Evolutionary conservation across 208 protist species (phyloP).

Genomic region (Wallacemonas sp.): DNA sequence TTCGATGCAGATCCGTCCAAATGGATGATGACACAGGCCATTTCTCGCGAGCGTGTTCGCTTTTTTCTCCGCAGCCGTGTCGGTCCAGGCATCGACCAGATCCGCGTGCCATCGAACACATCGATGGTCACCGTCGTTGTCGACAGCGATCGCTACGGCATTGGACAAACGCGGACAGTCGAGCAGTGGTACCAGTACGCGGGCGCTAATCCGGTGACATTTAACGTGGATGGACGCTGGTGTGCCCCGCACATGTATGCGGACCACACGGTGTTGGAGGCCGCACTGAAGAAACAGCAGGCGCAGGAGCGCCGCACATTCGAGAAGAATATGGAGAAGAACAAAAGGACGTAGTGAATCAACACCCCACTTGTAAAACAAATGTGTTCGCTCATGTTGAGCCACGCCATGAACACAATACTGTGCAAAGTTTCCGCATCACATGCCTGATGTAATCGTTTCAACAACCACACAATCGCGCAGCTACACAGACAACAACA

Average conservation of each 20-base stretch:
- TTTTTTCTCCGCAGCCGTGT: constrained; percentile 42
- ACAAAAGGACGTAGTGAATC: constrained; percentile 6
- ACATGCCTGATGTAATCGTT: not conserved
- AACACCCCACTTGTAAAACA: no score
- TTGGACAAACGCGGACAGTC: constrained; percentile 59
- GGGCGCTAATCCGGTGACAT: constrained; percentile 51
- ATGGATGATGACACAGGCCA: constrained; percentile 21
- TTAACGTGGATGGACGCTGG: constrained; percentile 54
- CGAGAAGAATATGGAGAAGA: not conserved
- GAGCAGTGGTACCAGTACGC: constrained; percentile 77
- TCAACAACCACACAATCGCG: not conserved
- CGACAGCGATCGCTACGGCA: constrained; percentile 76
- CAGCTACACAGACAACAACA: not conserved
- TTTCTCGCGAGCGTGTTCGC: constrained; percentile 48
- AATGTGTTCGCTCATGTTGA: no score
- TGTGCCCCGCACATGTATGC: constrained; percentile 35
- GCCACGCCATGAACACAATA: no score
- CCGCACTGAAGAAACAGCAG: not conserved
- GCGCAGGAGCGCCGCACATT: not conserved
- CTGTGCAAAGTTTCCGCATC: no score
- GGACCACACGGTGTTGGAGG: constrained; percentile 1
- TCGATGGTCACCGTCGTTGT: constrained; percentile 35
- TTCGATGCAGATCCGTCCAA: not conserved
- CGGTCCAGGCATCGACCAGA: not conserved
- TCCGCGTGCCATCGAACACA: constrained; percentile 34